Evolutionary conservation across 148 eudicot genomes (phyloP).

Genomic region (Rhododendron williamsianum): DNA sequence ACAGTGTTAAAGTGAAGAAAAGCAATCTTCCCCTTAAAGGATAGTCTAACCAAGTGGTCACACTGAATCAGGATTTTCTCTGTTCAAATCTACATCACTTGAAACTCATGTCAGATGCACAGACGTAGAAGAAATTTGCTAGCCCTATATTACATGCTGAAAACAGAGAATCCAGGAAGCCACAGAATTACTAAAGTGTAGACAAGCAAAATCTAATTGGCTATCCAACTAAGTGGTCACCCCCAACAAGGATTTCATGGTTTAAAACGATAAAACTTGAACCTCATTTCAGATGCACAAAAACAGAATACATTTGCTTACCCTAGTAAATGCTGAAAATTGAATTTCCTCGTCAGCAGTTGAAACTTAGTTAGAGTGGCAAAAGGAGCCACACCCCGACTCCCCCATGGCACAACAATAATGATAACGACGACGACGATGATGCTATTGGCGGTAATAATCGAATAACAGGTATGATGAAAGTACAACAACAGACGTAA

Average conservation of each 20-base stretch:
- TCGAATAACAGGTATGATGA: neutral
- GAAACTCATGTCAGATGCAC: neutral
- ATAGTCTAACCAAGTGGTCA: neutral
- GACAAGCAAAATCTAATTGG: no score
- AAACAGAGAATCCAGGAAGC: neutral
- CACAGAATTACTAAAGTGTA: neutral
- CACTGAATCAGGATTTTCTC: neutral
- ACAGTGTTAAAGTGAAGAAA: neutral
- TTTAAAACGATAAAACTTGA: neutral
- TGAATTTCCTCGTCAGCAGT: neutral
- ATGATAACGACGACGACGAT: neutral
- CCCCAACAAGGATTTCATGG: neutral
- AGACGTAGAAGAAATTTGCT: neutral
- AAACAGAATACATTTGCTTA: neutral
- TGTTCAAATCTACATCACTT: neutral
- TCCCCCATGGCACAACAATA: neutral
- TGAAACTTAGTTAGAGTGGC: neutral
- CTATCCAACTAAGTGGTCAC: neutral
- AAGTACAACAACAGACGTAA: neutral
- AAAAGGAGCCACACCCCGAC: neutral
- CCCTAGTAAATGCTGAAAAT: slow-evolving; percentile 3
- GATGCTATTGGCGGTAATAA: neutral
- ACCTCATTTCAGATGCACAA: neutral
- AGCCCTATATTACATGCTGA: neutral
- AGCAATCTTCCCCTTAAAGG: neutral